Base-by-base conservation (phyloP, 2,329 filamentous ascomycete species). In the Nemania sp. region DNA sequence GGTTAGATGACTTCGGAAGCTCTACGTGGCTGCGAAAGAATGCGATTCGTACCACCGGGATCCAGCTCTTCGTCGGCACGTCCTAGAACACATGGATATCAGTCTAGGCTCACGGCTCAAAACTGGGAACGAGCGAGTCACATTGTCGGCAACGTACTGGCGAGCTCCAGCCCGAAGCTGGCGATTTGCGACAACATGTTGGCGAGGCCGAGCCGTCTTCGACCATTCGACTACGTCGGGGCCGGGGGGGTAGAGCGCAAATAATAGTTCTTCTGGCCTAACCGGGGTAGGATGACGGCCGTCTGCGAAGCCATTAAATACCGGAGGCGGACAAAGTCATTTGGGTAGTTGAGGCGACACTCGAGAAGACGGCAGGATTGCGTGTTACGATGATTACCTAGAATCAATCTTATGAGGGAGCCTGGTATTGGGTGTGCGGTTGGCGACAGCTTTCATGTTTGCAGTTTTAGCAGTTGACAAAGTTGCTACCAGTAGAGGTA, bases 21-120 rank as follows among this genome's bases (percentile, higher is more conserved):
- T 20, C 39, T 39, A 21, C 6, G 49, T 40, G 40, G 32, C 54
- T 32, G 61, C 50, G 61, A 56, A 25, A 42, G 60, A 60, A 48
- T 55, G 56, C 39, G 57, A 34, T 57, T 63, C 74, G 68, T 76
- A 81, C 79, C 78, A 67, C 79, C 80, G 46, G 78, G 77, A 64
- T 82, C 80, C 42, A 76, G 75, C 60, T 82, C 80, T 60, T 80
- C 78, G 54, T 75, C 70, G 45, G 77, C 78, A 68, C 80, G 75
- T 65, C 74, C 79, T 82, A 60, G 59, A 60, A 40, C 18, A 64
- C 20, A 45, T 37, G 25, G 35, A 21, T 12, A 49, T 63, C 37
- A 57, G 62, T 58, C 15, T 34, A 21, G 25, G 37, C 35, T 48
- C 25, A 29, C 40, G 37, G n/a, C 32, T 50, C 29, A 18, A 20